Evolutionary conservation across 495 filamentous ascomycete species (phyloP).

Genomic region (Aspergillus coremiiformis): DNA sequence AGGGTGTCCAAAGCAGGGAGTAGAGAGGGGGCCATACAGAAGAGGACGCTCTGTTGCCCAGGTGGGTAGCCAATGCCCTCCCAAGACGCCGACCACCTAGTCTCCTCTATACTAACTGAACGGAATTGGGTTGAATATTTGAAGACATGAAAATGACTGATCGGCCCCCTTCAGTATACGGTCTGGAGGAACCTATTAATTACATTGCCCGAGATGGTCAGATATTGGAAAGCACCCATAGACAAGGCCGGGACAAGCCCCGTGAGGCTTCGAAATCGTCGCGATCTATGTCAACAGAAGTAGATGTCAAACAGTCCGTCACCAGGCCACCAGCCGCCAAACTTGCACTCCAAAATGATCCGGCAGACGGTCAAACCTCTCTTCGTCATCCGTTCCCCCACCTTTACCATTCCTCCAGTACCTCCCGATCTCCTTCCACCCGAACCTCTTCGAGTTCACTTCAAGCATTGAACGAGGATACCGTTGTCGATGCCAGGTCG

Average conservation of each 20-base stretch:
- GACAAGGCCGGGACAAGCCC: conserved; percentile 15
- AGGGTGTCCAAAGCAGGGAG: not conserved
- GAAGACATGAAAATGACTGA: conserved; percentile 32
- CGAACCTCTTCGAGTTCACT: conserved; percentile 42
- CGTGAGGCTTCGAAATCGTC: conserved; percentile 21
- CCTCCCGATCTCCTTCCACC: conserved; percentile 33
- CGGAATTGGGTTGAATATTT: conserved; percentile 5
- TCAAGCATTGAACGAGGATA: conserved; percentile 40
- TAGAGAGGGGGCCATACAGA: conserved; percentile 2
- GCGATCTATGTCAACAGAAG: conserved; percentile 18
- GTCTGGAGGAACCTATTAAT: conserved; percentile 26
- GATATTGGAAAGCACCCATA: conserved; percentile 15
- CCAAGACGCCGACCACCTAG: too few relatives aligned
- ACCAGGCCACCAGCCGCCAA: conserved; percentile 27
- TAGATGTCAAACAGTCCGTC: conserved; percentile 17
- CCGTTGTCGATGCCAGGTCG: conserved; percentile 36
- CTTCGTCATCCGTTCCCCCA: conserved; percentile 36
- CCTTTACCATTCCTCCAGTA: conserved; percentile 29
- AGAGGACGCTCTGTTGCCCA: conserved; percentile 18
- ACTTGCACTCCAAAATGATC: conserved; percentile 18
- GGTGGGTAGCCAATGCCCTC: too few relatives aligned
- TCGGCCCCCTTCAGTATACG: conserved; percentile 24
- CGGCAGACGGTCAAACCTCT: conserved; percentile 27
- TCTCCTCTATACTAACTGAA: too few relatives aligned
- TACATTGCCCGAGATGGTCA: conserved; percentile 23